Base-by-base conservation (phyloP, 805 yeast genomes). In the Suhomyces faveliae region DNA sequence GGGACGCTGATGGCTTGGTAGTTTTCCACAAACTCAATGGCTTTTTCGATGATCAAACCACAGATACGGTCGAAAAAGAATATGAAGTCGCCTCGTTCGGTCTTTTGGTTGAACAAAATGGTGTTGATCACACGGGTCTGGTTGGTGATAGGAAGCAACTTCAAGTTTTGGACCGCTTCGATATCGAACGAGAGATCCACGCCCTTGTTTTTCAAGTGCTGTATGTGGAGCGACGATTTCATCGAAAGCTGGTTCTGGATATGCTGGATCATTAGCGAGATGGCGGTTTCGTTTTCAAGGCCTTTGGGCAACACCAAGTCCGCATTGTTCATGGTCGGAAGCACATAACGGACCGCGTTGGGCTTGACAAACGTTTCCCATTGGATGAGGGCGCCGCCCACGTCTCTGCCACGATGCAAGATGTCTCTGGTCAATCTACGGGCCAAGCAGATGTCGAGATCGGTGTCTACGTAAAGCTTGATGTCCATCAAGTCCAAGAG, bases 351-450 rank as follows among this genome's bases (percentile, higher is more conserved):
- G 20, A 84, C 90, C 7, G 95, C 90, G 63, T 89, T 89, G 5
- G 99, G 99, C 64, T 92, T 94, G 22, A 94, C 99, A 64, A 84
- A 91, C 21, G 72, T 66, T 53, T 87, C 84, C 98, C 98, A 94
- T 61, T 94, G 99, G 54, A 80, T 77, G 50, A 94, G 76, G 13
- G 91, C 86, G 1, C 96, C 96, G 4, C 69, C 74, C 29, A 91
- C 70, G 57, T 91, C 96, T 50, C 99, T 73, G 1, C 96, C 96
- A 51, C 99, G 74, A 51, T 85, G 83, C 11, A 87, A 74, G 45
- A 89, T 90, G 63, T 94, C 99, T 59, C 99, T 76, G 3, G 88
- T 81, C 39, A 94, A 70, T 57, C 99, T 75, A 58, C 99, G 76
- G 4, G 96, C 91, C 56, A 94, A 74, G 66, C 99, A 94, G 12